Percentiles rank a stretch among this genome's conserved stretches.
phyloP scores from a whole-genome alignment of 306 rosid species.

The Ormosia emarginata region DNA sequence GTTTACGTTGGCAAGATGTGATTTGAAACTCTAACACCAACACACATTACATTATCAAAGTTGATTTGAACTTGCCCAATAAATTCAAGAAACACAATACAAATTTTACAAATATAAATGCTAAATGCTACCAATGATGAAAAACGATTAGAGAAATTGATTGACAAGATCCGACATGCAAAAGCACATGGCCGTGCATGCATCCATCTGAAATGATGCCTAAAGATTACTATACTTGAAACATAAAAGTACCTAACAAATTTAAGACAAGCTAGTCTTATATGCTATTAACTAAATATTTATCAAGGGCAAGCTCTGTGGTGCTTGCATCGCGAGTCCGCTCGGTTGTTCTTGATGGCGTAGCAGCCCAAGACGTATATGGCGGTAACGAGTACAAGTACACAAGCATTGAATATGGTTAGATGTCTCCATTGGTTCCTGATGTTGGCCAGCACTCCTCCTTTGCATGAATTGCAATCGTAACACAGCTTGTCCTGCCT shows the following conservation, averaged over 20 bases:
- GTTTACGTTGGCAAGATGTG: background rate
- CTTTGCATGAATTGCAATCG: constrained; percentile 84
- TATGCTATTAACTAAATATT: background rate
- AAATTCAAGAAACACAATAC: background rate
- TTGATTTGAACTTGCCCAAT: background rate
- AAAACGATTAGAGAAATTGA: background rate
- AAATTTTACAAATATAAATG: background rate
- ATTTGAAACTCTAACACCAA: background rate
- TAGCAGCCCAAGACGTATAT: constrained; percentile 74
- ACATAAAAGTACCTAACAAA: background rate
- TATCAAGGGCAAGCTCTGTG: constrained; percentile 30
- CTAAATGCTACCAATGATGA: background rate
- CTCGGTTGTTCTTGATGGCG: constrained; percentile 49
- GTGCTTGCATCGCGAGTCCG: constrained; percentile 5
- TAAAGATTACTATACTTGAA: background rate
- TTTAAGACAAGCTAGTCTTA: background rate
- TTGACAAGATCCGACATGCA: background rate
- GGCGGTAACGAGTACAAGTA: constrained; percentile 33
- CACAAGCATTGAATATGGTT: constrained; percentile 45
- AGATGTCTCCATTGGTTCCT: constrained; percentile 60
- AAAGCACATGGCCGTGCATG: background rate
- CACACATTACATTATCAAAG: background rate
- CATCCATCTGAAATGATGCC: background rate
- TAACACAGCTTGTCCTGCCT: constrained; percentile 48
- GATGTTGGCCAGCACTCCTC: constrained; percentile 67